phyloP scores from a whole-genome alignment of 176 grass and related monocot genomes.

The Paspalum notatum region DNA sequence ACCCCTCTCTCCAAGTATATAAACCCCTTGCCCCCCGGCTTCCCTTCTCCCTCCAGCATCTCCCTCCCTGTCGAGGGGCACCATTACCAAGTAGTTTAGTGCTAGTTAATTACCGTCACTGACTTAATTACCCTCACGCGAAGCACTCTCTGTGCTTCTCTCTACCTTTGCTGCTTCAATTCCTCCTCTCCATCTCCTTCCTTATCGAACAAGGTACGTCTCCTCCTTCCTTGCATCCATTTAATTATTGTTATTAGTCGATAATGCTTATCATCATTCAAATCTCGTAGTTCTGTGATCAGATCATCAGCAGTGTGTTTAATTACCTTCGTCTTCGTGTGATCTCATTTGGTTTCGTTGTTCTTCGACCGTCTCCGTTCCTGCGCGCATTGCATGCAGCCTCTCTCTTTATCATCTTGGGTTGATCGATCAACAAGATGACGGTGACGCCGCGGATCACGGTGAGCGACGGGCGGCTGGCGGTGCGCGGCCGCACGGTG shows the following conservation, averaged over 20 bases:
- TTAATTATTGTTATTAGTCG: too few species aligned
- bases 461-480: slow-evolving; percentile 58
- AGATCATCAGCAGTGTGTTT: background rate
- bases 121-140: slow-evolving; percentile 9
- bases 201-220: background rate
- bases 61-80: slow-evolving; percentile 1
- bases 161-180: background rate
- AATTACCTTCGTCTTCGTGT: background rate
- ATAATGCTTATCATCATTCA: too few species aligned
- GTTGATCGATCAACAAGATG: slow-evolving; percentile 46
- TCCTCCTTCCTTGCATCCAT: background rate
- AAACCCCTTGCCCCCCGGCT: slow-evolving; percentile 15
- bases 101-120: background rate
- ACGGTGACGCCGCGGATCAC: slow-evolving; percentile 69
- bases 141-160: background rate
- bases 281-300: background rate
- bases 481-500: slow-evolving; percentile 69
- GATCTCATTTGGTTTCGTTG: background rate
- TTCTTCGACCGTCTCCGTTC: background rate
- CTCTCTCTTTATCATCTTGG: background rate
- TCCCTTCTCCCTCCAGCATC: background rate
- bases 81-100: slow-evolving; percentile 16
- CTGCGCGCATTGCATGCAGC: background rate
- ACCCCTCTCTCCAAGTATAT: slow-evolving; percentile 20
- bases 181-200: background rate